These are phyloP conservation scores for Exophiala dermatitidis DNA, from an alignment of 2,329 filamentous ascomycete species.

Conservation along the genomic window DNA sequence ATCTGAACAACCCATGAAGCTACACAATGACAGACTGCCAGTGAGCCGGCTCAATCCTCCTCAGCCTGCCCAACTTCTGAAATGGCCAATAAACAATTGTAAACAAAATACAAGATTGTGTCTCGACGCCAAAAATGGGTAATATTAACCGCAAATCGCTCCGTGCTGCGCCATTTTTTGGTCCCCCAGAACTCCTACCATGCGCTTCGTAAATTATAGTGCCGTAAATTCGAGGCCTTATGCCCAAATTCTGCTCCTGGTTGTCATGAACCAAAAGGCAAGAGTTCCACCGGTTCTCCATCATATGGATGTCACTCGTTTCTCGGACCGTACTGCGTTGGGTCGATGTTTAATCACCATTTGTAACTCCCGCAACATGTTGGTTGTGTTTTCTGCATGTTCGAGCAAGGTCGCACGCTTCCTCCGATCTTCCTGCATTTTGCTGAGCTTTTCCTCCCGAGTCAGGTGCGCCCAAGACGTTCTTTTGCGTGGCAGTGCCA, in stretches of 20 bases:
- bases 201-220: not conserved
- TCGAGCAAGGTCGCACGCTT: constrained; percentile 65
- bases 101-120: too few species aligned
- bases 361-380: constrained; percentile 88
- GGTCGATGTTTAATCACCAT: constrained; percentile 66
- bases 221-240: not conserved
- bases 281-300: not conserved
- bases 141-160: too few species aligned
- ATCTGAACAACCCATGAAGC: too few species aligned
- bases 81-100: too few species aligned
- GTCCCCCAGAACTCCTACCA: too few species aligned
- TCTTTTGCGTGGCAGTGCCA: constrained; percentile 66
- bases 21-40: too few species aligned
- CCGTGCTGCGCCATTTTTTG: too few species aligned
- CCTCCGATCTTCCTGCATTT: constrained; percentile 79
- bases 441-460: constrained; percentile 77
- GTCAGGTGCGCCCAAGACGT: constrained; percentile 52
- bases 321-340: constrained; percentile 31
- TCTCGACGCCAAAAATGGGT: too few species aligned
- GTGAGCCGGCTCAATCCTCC: too few species aligned
- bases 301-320: constrained; percentile 41
- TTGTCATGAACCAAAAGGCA: too few species aligned
- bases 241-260: not conserved
- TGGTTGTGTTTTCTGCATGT: constrained; percentile 70
- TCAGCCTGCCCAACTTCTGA: too few species aligned